Evolutionary conservation across 352 stramenopile genomes (phyloP).

Genomic region (Globisporangium abappressorium): DNA sequence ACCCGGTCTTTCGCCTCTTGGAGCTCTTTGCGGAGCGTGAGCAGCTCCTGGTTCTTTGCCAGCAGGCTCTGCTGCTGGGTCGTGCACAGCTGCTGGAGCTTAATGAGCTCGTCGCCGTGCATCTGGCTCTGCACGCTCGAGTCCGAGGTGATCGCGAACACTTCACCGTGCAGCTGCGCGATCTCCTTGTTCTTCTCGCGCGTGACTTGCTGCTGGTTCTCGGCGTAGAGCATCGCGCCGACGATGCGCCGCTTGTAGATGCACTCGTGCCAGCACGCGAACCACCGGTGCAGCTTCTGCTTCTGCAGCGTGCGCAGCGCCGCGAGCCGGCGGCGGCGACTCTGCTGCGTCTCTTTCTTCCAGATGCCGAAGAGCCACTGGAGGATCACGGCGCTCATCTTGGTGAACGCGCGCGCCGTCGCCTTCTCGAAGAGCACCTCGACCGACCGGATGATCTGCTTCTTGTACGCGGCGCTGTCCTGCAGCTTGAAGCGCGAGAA

Average conservation of each 20-base stretch:
- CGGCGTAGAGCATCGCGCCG: constrained; percentile 72
- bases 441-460: constrained; percentile 53
- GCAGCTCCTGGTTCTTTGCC: constrained; percentile 55
- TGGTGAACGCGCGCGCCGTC: constrained; percentile 52
- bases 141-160: constrained; percentile 38
- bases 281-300: constrained; percentile 35
- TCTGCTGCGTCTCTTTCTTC: constrained; percentile 35
- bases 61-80: constrained; percentile 27
- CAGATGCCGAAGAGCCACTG: constrained; percentile 68
- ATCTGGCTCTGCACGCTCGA: constrained; percentile 36
- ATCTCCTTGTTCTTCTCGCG: constrained; percentile 43
- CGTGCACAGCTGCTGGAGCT: constrained; percentile 33
- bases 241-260: constrained; percentile 58
- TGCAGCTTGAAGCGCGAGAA: constrained; percentile 63
- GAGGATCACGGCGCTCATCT: constrained; percentile 49
- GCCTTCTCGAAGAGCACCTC: constrained; percentile 65
- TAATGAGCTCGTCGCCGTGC: constrained; percentile 35
- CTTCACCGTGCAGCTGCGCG: constrained; percentile 54
- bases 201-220: constrained; percentile 50
- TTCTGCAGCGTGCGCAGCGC: constrained; percentile 21
- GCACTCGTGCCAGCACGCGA: constrained; percentile 49
- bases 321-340: constrained; percentile 22
- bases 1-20: constrained; percentile 30
- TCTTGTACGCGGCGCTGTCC: constrained; percentile 64
- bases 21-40: constrained; percentile 47